Evolutionary conservation across 345 rosid genomes (phyloP), one percentile per base, ranked within the genome.

Genomic region (Populus simonii): DNA sequence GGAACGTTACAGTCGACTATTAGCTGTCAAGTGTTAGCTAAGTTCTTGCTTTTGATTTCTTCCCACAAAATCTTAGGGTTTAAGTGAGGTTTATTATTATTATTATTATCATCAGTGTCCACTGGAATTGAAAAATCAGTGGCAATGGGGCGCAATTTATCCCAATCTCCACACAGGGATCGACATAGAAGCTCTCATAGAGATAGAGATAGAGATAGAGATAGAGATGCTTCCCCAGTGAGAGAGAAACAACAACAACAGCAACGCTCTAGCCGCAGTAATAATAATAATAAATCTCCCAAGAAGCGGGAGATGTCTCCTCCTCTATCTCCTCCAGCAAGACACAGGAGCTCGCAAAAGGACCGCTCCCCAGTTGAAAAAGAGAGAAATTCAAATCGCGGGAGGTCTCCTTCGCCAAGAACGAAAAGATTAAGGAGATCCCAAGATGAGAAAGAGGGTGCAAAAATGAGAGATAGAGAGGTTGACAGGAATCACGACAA

Each of bases 351-450:
- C 68, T 74, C 72, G 9, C 72, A 65, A 8, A 61, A 72, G 69
- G 79, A 67, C 41, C 5, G 51, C 20, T 65, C 79, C 51, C 76
- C 76, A 7, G 8, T 31, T 2, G 55, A 18, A 23, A 78, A 66
- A 27, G 85, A 74, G 62, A 71, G 57, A 71, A 78, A 27, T 23
- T 25, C 49, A 7, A 80, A 67, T 31, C 86, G 71, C 57, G 84
- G 90, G 20, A 82, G 80, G 68, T 95, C 97, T 76, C 96, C 94
- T 76, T 92, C 98, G 70, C 97, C 92, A 0, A 86, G 85, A 39
- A 87, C 92, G 3, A 91, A 88, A 83, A 87, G 92, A 63, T 49
- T 93, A 80, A 87, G 85, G 81, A 87, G 87, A 82, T 86, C 85
- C 41, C 86, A 85, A 78, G 85, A 79, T 47, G 97, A 88, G 71